A percentile compares a stretch with the other conserved stretches of the same genome.
These are phyloP conservation scores for Penicillium cinerascens DNA, from an alignment of 495 filamentous ascomycete species.

Conservation along the genomic window DNA sequence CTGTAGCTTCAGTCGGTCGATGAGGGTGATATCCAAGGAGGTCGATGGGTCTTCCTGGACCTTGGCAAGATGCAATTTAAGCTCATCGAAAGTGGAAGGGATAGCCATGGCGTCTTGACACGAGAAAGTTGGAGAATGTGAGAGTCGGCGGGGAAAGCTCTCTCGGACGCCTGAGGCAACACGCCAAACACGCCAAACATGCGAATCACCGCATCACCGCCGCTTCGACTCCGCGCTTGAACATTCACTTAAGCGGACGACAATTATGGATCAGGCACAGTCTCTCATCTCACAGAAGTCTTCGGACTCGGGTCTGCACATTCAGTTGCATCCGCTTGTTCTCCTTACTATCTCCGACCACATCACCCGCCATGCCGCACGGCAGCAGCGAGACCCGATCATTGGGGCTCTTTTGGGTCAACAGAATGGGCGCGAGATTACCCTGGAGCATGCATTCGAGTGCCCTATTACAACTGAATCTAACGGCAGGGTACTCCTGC, in stretches of 20 bases:
- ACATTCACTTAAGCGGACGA: neutral
- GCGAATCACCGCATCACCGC: conserved; percentile 15
- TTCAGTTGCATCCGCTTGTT: conserved; percentile 88
- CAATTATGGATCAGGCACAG: conserved; percentile 33
- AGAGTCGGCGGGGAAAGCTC: conserved; percentile 13
- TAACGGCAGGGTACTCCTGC: conserved; percentile 51
- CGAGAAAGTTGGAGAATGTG: neutral
- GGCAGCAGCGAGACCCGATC: conserved; percentile 68
- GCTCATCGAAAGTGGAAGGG: conserved; percentile 37
- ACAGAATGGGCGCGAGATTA: conserved; percentile 85
- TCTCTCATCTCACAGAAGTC: conserved; percentile 62
- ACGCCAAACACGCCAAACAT: conserved; percentile 15
- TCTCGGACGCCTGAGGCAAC: conserved; percentile 8
- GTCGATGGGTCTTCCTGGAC: conserved; percentile 36
- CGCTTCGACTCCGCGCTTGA: conserved; percentile 5
- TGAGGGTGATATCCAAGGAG: conserved; percentile 30
- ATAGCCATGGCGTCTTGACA: conserved; percentile 30
- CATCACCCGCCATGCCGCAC: conserved; percentile 83
- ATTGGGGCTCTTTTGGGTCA: conserved; percentile 85
- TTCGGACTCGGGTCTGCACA: conserved; percentile 73
- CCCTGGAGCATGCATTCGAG: conserved; percentile 89
- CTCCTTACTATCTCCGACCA: conserved; percentile 96
- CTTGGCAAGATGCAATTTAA: conserved; percentile 34
- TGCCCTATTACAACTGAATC: conserved; percentile 51
- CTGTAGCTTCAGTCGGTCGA: conserved; percentile 43